phyloP scores from a whole-genome alignment of 2,329 filamentous ascomycete genomes.

The Apiospora pterosperma region DNA sequence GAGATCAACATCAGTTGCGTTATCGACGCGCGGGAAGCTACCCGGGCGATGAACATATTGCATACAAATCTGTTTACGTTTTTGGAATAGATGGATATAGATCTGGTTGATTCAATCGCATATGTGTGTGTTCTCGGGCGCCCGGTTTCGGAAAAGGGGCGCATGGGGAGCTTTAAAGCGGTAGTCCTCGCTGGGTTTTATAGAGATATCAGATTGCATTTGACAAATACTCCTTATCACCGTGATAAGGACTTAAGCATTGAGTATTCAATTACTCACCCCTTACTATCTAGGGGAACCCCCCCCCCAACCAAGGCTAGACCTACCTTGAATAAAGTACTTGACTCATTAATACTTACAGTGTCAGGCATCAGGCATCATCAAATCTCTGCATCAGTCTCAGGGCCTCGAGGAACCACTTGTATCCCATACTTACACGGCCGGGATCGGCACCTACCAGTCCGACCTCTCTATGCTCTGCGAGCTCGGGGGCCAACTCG shows the following conservation, averaged over 20 bases:
- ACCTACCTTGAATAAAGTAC: neutral
- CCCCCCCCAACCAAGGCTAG: neutral
- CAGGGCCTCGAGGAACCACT: neutral
- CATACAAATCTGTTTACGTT: slow-evolving; percentile 98
- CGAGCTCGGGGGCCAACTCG: neutral
- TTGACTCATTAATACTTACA: neutral
- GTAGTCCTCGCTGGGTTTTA: neutral
- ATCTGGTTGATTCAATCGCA: neutral
- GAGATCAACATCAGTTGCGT: slow-evolving; percentile 99
- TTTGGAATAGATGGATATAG: slow-evolving; percentile 58
- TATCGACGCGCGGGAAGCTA: slow-evolving; percentile 86
- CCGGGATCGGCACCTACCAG: neutral
- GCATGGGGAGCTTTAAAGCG: neutral
- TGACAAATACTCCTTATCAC: neutral
- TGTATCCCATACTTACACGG: neutral
- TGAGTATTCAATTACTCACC: no score
- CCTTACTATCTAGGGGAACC: no score
- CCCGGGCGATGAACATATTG: slow-evolving; percentile 90
- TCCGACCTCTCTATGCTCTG: no score
- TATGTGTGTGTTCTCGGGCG: neutral
- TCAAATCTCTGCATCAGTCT: neutral
- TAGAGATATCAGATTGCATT: neutral
- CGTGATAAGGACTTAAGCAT: no score
- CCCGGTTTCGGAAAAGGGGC: neutral
- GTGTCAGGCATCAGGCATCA: no score